A percentile compares a stretch with the other conserved stretches of the same genome.
Conservation (phyloP, 441 rosid species). For the Manihot esculenta region DNA sequence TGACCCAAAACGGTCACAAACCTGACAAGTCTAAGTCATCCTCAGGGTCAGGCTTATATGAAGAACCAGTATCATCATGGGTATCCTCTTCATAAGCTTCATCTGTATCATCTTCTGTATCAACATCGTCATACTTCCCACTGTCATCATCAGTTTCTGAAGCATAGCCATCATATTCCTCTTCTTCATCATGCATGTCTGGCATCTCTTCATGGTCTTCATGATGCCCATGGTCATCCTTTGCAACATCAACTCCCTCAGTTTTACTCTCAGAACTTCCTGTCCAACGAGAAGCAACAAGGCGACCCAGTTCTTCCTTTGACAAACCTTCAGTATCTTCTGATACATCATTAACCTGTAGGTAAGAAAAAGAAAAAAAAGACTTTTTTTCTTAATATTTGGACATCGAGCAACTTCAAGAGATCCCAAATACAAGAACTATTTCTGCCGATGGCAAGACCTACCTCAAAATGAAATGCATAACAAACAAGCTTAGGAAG, state of each 20-base stretch:
- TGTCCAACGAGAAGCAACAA: slow-evolving; percentile 98
- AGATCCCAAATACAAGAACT: not conserved
- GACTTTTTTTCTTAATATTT: too few species aligned
- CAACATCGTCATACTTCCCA: slow-evolving; percentile 50
- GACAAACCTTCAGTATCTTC: slow-evolving; percentile 70
- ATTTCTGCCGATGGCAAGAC: not conserved
- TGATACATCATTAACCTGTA: slow-evolving; percentile 46
- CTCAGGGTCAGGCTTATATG: slow-evolving; percentile 57
- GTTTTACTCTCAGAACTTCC: slow-evolving; percentile 59
- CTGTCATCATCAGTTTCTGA: slow-evolving; percentile 73
- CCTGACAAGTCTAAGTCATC: slow-evolving; percentile 68
- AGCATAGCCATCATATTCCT: slow-evolving; percentile 64
- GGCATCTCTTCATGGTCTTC: slow-evolving; percentile 37
- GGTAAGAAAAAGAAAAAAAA: not conserved
- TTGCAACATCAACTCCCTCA: slow-evolving; percentile 31
- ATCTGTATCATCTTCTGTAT: slow-evolving; percentile 50
- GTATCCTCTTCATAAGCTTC: slow-evolving; percentile 46
- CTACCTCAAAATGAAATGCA: not conserved
- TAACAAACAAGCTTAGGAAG: not conserved
- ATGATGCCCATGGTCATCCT: slow-evolving; percentile 24
- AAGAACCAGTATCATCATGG: slow-evolving; percentile 46
- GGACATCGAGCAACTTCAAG: too few species aligned
- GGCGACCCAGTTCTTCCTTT: slow-evolving; percentile 92
- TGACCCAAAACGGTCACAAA: slow-evolving; percentile 25
- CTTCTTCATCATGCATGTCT: slow-evolving; percentile 50